phyloP scores from a whole-genome alignment of 73 alveolate species.

The Tetrahymena thermophila region DNA sequence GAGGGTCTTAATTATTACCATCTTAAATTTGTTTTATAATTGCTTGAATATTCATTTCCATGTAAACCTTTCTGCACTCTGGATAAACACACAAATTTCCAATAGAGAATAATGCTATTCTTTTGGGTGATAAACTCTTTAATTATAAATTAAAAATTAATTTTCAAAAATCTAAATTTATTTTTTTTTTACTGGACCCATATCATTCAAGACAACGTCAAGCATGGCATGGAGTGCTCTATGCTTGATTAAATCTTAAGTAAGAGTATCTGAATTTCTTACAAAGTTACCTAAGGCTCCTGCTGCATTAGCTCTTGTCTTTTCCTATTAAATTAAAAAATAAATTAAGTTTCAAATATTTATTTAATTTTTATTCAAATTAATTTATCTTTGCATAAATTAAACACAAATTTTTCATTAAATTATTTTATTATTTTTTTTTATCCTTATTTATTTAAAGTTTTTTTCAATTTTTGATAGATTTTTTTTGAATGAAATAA shows the following conservation, averaged over 20 bases:
- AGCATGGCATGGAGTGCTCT: slow-evolving; percentile 87
- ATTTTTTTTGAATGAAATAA: too few relatives aligned
- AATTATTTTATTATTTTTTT: too few relatives aligned
- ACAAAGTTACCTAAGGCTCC: slow-evolving; percentile 98
- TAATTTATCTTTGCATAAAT: too few relatives aligned
- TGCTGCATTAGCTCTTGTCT: slow-evolving; percentile 98
- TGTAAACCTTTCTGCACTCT: slow-evolving; percentile 83
- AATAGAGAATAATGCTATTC: slow-evolving; percentile 93
- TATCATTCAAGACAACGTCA: slow-evolving; percentile 84
- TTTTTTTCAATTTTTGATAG: too few relatives aligned
- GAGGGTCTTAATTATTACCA: background rate
- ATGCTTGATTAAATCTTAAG: slow-evolving; percentile 82
- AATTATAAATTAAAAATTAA: background rate
- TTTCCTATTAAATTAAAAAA: slow-evolving; percentile 53
- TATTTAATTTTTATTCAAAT: too few relatives aligned
- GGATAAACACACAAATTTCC: slow-evolving; percentile 93
- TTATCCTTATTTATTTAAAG: too few relatives aligned
- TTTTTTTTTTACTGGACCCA: slow-evolving; percentile 44
- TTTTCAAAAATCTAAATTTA: background rate
- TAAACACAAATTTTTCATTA: too few relatives aligned
- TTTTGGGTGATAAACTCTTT: slow-evolving; percentile 58
- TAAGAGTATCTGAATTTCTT: slow-evolving; percentile 83
- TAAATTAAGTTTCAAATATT: too few relatives aligned
- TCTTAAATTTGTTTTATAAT: slow-evolving; percentile 63
- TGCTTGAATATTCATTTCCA: slow-evolving; percentile 77